Evolutionary conservation across 768 basidiomycete genomes (phyloP), one percentile per base, ranked within the genome.

Genomic region (Favolaschia claudopus): DNA sequence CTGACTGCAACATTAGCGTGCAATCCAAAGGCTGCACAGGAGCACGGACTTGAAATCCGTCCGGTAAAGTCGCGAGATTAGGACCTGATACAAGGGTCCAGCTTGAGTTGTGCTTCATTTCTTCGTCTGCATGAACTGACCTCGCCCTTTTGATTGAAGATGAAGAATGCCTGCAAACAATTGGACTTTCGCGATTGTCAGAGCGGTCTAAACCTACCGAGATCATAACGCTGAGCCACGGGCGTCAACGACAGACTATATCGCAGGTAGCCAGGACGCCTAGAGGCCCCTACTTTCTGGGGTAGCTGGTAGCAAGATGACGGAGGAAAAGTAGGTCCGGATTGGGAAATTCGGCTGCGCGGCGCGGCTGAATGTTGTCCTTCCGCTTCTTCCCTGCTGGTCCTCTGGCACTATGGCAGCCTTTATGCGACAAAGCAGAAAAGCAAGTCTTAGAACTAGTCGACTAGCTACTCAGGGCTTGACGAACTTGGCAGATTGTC

Each of bases 81-180:
- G 84, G 67, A 99, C 93, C 94, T 96, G 43, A n/a, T 13, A 19
- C 7, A 20, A 40, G 40, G 22, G n/a, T n/a, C 58, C 42, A 37
- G 40, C 47, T 46, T 36, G 33, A 61, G 45, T 34, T 46, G 31
- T 31, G 50, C 31, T 48, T 17, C 8, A n/a, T 27, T 24, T 27
- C 20, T 56, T 62, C 61, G 58, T 58, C 33, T 39, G 33, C 43
- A 22, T 27, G 42, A 29, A 70, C 85, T 36, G 54, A 95, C 96
- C 86, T 99, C 97, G 75, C 97, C 97, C 76, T 99, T 98, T 76
- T 96, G 95, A 72, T 98, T 99, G 83, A 98, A 97, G 57, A 98
- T 94, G 76, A 99, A 98, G 86, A 98, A 98, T 44, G 93, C 96
- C 96, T 98, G 65, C 34, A 22, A 9, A 28, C 13, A n/a, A 15